Base-by-base conservation (phyloP, 2,329 filamentous ascomycete species). In the Ophiocordyceps robertsii region DNA sequence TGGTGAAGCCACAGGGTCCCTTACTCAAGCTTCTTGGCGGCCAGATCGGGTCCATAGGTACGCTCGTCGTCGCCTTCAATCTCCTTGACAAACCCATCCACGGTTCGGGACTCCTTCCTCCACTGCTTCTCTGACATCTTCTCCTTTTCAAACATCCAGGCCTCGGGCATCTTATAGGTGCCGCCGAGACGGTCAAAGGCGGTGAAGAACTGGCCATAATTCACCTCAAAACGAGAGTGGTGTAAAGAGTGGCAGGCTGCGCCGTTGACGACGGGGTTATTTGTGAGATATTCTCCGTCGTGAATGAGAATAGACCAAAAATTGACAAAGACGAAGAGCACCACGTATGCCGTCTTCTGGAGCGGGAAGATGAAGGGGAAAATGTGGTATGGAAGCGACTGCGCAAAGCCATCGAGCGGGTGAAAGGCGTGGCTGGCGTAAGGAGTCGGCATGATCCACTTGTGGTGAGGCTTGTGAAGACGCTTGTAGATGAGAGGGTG, bases 391-490 rank as follows among this genome's bases (percentile, higher is more conserved):
- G 90, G 90, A 38, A 94, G 60, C 46, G 83, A 84, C 68, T 96
- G 90, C 11, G 80, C 74, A 65, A 82, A 95, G 56, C 90, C 90
- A 58, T 96, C 90, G 41, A 95, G 61, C 1, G 90, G 89, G 68
- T 96, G 88, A 75, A 96, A 96, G 44, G 90, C 90, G 58, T 95
- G 84, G 53, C 82, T 88, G 36, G 90, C 89, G 61, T 78, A 95
- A 1, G 90, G 90, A 3, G 87, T 94, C 3, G 90, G 90, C 86
- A 95, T 93, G 65, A 96, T 95, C 90, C 90, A 96, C 70, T 95
- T 95, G 79, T 96, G 90, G 66, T 96, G 90, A 51, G 88, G 82
- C 77, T 96, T 96, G 76, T 96, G 90, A 40, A 95, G 73, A 51
- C 71, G 70, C 70, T 89, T 93, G 76, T 96, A 96, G 41, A 65